phyloP scores from a whole-genome alignment of 78 protist genomes.

The Dictyostelium brefeldianum region DNA sequence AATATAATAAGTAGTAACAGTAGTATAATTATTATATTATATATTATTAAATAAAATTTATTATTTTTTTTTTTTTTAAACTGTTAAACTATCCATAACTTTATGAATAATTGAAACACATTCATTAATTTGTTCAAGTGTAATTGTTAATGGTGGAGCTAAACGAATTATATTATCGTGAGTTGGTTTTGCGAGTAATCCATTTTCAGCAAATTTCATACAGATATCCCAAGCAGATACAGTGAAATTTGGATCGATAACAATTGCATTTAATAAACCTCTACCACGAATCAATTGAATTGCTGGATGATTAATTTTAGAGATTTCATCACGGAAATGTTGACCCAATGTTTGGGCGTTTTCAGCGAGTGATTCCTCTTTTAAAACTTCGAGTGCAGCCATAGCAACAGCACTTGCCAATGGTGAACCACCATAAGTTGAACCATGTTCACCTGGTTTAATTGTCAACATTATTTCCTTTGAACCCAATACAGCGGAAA shows the following conservation, averaged over 20 bases:
- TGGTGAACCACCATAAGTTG: constrained; percentile 99
- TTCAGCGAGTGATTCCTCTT: constrained; percentile 94
- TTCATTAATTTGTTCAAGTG: constrained; percentile 83
- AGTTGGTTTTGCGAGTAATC: constrained; percentile 98
- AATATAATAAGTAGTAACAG: no score
- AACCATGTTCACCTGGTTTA: constrained; percentile 97
- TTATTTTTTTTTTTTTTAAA: not conserved
- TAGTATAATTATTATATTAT: no score
- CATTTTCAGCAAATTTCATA: constrained; percentile 86
- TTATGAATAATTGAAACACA: constrained; percentile 78
- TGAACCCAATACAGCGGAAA: constrained; percentile 91
- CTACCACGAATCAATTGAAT: constrained; percentile 88
- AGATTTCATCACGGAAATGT: constrained; percentile 34
- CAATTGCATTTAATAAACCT: constrained; percentile 93
- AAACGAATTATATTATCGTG: constrained; percentile 96
- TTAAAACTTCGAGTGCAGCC: constrained; percentile 95
- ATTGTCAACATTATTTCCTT: constrained; percentile 89
- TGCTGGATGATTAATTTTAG: constrained; percentile 35
- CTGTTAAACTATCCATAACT: constrained; percentile 39
- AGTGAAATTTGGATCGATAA: constrained; percentile 75
- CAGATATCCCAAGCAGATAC: constrained; percentile 93
- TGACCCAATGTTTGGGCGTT: constrained; percentile 61
- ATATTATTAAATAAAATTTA: no score
- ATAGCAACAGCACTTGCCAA: constrained; percentile 95
- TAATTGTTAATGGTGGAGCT: constrained; percentile 96